These are phyloP conservation scores for Acacia pycnantha DNA, from an alignment of 331 rosid genomes.

Conservation along the genomic window DNA sequence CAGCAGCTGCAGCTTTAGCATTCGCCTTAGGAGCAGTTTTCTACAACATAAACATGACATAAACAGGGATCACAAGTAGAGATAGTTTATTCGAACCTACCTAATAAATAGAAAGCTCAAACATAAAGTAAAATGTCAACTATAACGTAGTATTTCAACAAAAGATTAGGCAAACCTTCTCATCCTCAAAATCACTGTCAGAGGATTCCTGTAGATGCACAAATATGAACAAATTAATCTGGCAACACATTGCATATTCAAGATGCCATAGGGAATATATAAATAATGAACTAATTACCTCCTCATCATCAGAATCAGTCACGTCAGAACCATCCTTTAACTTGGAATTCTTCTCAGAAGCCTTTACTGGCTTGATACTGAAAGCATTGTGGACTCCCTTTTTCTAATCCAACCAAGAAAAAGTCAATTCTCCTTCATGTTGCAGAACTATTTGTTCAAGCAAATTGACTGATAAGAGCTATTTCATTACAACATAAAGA, in stretches of 20 bases:
- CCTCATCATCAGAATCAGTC: slow-evolving; percentile 22
- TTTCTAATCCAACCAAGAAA: slow-evolving; percentile 10
- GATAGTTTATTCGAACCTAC: background rate
- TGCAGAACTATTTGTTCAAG: background rate
- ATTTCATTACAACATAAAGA: background rate
- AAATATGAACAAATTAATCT: background rate
- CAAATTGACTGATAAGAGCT: background rate
- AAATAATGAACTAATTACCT: slow-evolving; percentile 4
- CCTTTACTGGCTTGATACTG: slow-evolving; percentile 10
- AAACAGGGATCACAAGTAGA: background rate
- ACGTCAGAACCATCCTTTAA: background rate
- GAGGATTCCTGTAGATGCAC: slow-evolving; percentile 27
- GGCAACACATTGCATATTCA: background rate
- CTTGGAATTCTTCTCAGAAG: slow-evolving; percentile 2
- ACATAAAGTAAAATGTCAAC: background rate
- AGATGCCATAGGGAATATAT: too few species aligned
- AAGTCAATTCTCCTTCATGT: background rate
- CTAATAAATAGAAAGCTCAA: background rate
- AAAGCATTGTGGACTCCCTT: background rate
- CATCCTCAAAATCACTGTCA: slow-evolving; percentile 22
- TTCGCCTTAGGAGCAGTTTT: slow-evolving; percentile 19
- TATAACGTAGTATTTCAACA: background rate
- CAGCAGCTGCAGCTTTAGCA: slow-evolving; percentile 15
- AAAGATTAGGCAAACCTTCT: slow-evolving; percentile 22
- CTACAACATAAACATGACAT: slow-evolving; percentile 1